Evolutionary conservation across 2,329 filamentous ascomycete species (phyloP).

Genomic region (Botrytis porri): DNA sequence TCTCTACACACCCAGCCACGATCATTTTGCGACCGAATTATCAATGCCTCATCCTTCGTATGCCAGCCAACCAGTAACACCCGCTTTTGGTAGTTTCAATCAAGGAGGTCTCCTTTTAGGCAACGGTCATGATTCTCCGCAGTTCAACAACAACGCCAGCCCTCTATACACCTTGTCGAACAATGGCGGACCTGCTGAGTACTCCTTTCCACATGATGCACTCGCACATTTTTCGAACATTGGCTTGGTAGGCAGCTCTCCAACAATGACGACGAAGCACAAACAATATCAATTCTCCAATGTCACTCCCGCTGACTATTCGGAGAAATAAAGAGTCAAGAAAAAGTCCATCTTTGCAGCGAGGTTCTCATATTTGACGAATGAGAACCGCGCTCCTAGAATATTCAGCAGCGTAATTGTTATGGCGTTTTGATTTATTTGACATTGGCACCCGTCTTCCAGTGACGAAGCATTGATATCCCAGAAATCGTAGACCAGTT

Average conservation of each 20-base stretch:
- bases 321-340: conserved; percentile 30
- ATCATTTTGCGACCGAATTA: conserved; percentile 31
- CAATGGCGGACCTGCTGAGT: conserved; percentile 30
- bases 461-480: neutral
- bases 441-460: neutral
- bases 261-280: conserved; percentile 32
- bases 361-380: neutral
- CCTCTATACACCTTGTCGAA: conserved; percentile 31
- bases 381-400: neutral
- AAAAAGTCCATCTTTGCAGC: neutral
- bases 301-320: conserved; percentile 37
- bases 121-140: conserved; percentile 28
- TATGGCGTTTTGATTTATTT: neutral
- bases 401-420: neutral
- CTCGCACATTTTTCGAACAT: conserved; percentile 19
- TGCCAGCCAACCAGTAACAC: conserved; percentile 36
- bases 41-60: conserved; percentile 35
- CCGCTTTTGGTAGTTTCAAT: conserved; percentile 35
- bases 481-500: neutral
- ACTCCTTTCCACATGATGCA: conserved; percentile 30
- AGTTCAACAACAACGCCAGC: conserved; percentile 29
- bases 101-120: conserved; percentile 26
- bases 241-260: conserved; percentile 23
- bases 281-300: conserved; percentile 39
- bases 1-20: conserved; percentile 33